Evolutionary conservation across 2,329 filamentous ascomycete genomes (phyloP).

Genomic region (Myotisia sp.): DNA sequence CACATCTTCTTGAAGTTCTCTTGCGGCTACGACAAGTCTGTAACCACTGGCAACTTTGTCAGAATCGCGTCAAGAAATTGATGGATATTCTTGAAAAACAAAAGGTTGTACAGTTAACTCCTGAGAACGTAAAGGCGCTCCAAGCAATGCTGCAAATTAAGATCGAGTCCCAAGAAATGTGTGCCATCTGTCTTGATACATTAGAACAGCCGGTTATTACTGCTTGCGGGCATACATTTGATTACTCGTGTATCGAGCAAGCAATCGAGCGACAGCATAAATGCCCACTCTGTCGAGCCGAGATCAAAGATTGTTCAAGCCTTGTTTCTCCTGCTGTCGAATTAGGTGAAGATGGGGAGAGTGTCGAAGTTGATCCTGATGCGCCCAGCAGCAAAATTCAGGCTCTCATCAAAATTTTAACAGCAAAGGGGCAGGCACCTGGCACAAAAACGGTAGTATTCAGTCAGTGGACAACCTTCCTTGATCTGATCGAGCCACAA

Average conservation of each 20-base stretch:
- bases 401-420: constrained; percentile 59
- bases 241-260: constrained; percentile 55
- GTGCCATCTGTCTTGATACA: constrained; percentile 63
- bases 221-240: constrained; percentile 70
- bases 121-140: constrained; percentile 56
- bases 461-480: constrained; percentile 65
- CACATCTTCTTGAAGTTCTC: constrained; percentile 64
- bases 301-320: constrained; percentile 44
- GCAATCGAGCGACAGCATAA: constrained; percentile 62
- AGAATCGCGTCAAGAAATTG: constrained; percentile 57
- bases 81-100: constrained; percentile 54
- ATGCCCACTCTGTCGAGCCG: constrained; percentile 70
- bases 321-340: constrained; percentile 55
- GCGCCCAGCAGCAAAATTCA: constrained; percentile 71
- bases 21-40: constrained; percentile 74
- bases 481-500: constrained; percentile 60
- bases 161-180: constrained; percentile 70
- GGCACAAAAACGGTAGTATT: constrained; percentile 69
- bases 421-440: constrained; percentile 49
- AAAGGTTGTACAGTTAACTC: constrained; percentile 53
- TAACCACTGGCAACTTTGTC: constrained; percentile 76
- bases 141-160: constrained; percentile 62
- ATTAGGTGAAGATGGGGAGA: constrained; percentile 34
- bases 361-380: constrained; percentile 44
- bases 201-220: constrained; percentile 66